Percentiles rank a stretch among this genome's conserved stretches.
phyloP scores from a whole-genome alignment of 2,329 filamentous ascomycete genomes.

The Rachicladosporium sp. region DNA sequence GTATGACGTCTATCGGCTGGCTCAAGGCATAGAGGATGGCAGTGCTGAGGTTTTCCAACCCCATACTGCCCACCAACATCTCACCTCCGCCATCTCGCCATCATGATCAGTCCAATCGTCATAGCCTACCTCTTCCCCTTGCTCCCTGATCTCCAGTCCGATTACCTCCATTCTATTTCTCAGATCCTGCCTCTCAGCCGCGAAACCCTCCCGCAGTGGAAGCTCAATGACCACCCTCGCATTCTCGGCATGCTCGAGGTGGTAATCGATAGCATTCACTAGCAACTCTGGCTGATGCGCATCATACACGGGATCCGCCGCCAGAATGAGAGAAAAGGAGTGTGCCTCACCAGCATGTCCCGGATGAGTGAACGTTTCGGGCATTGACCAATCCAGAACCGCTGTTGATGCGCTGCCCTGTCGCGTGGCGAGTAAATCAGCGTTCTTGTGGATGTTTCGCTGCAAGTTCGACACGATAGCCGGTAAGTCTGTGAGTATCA shows the following conservation, averaged over 20 bases:
- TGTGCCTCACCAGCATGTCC: constrained; percentile 6
- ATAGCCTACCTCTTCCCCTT: constrained; percentile 51
- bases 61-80: constrained; percentile 60
- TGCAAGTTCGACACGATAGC: constrained; percentile 68
- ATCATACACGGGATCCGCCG: constrained; percentile 79
- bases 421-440: constrained; percentile 38
- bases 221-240: constrained; percentile 68
- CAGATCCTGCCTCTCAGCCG: constrained; percentile 53
- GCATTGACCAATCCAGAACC: constrained; percentile 60
- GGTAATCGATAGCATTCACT: constrained; percentile 54
- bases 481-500: constrained; percentile 71
- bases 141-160: constrained; percentile 43
- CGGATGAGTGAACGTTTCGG: constrained; percentile 20
- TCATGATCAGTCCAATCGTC: constrained; percentile 61
- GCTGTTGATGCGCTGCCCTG: constrained; percentile 50
- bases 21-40: no score
- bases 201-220: constrained; percentile 61
- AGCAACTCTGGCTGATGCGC: constrained; percentile 67
- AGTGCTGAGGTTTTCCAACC: constrained; percentile 9
- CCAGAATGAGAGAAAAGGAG: constrained; percentile 54
- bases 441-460: constrained; percentile 60
- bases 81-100: constrained; percentile 34
- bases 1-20: no score
- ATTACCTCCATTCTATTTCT: constrained; percentile 46
- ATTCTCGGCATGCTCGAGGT: constrained; percentile 45